These are phyloP conservation scores for Aschersonia sp. DNA, from an alignment of 2,329 filamentous ascomycete genomes.

Conservation along the genomic window DNA sequence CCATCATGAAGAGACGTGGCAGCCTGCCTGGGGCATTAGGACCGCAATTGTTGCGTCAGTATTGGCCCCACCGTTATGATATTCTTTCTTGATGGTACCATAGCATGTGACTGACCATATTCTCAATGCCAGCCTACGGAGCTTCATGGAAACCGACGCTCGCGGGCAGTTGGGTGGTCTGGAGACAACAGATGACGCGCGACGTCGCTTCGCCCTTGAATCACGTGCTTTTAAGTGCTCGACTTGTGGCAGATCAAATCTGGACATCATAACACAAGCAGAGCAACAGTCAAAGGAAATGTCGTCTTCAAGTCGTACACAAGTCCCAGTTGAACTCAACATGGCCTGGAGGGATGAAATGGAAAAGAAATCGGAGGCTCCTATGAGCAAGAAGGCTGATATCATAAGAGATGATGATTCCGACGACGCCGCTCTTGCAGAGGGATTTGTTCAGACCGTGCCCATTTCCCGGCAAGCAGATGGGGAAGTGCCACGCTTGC, in stretches of 20 bases:
- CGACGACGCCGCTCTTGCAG: constrained; percentile 26
- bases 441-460: constrained; percentile 42
- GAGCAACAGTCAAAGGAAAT: constrained; percentile 37
- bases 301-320: constrained; percentile 23
- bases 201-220: constrained; percentile 54
- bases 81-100: too few relatives aligned
- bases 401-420: constrained; percentile 13
- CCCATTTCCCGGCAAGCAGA: constrained; percentile 6
- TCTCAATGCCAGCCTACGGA: constrained; percentile 33
- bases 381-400: constrained; percentile 13
- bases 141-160: constrained; percentile 86
- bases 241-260: constrained; percentile 56
- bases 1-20: constrained; percentile 97
- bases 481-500: background rate
- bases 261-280: constrained; percentile 58
- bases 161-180: constrained; percentile 83
- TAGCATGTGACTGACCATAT: background rate
- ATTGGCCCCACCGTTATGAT: background rate
- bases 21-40: constrained; percentile 91
- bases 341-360: constrained; percentile 65
- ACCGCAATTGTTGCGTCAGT: constrained; percentile 60
- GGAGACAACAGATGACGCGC: constrained; percentile 55
- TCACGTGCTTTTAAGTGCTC: constrained; percentile 54
- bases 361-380: constrained; percentile 5
- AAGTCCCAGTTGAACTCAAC: constrained; percentile 40